A percentile compares a stretch with the other conserved stretches of the same genome.
Conservation (phyloP, 2,329 filamentous ascomycete species). For the Aspergillus sp. region DNA sequence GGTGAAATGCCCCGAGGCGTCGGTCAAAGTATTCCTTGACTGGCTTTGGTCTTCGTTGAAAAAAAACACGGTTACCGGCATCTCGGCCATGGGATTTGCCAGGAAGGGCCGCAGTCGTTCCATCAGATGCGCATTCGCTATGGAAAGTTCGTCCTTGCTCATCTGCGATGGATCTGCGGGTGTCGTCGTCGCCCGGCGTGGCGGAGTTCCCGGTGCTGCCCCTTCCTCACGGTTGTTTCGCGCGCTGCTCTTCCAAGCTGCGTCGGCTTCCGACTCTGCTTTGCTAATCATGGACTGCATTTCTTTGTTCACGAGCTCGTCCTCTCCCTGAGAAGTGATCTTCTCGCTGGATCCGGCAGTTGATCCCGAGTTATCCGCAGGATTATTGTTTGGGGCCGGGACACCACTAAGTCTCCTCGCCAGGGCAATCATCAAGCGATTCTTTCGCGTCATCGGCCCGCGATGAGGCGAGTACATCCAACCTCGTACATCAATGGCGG, state of each 20-base stretch:
- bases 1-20: conserved; percentile 81
- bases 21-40: conserved; percentile 74
- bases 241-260: conserved; percentile 63
- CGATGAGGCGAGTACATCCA: conserved; percentile 87
- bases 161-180: conserved; percentile 42
- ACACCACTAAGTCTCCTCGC: conserved; percentile 83
- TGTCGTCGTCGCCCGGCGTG: conserved; percentile 41
- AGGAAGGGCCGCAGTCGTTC: conserved; percentile 81
- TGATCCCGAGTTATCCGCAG: conserved; percentile 20
- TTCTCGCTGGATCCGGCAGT: conserved; percentile 26
- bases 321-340: conserved; percentile 38
- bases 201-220: conserved; percentile 18
- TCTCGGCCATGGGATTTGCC: conserved; percentile 67
- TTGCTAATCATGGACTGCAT: conserved; percentile 66
- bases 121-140: conserved; percentile 82
- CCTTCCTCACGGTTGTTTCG: conserved; percentile 16
- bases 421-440: conserved; percentile 76
- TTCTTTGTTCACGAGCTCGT: conserved; percentile 63
- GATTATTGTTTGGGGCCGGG: conserved; percentile 50
- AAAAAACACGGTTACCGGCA: conserved; percentile 86
- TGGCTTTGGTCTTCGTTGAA: conserved; percentile 79
- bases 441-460: conserved; percentile 77
- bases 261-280: conserved; percentile 62
- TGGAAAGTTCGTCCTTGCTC: conserved; percentile 63
- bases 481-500: conserved; percentile 89